phyloP scores from a whole-genome alignment of 1,139 yeast species.

The Saccharomyces pastorianus region DNA sequence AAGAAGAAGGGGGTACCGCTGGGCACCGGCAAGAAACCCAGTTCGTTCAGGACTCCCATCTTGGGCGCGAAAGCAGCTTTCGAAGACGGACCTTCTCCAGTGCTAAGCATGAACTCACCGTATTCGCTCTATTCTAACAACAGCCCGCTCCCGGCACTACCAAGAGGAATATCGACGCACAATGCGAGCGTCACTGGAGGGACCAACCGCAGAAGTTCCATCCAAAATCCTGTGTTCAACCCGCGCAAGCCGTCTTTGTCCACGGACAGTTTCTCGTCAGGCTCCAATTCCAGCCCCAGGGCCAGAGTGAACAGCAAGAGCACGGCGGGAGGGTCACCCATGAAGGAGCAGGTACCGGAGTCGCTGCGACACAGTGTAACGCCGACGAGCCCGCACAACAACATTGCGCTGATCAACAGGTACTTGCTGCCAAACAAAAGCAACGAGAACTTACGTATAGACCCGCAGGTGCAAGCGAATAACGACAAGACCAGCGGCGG shows the following conservation, averaged over 20 bases:
- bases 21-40: constrained; percentile 10
- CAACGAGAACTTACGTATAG: background rate
- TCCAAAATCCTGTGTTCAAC: background rate
- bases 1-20: constrained; percentile 2
- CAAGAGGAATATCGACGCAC: constrained; percentile 14
- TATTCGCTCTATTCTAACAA: constrained; percentile 15
- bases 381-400: constrained; percentile 1
- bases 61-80: constrained; percentile 18
- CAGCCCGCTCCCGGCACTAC: constrained; percentile 14
- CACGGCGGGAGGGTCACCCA: background rate
- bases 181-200: background rate
- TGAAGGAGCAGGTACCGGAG: background rate
- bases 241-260: background rate
- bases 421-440: background rate
- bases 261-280: background rate
- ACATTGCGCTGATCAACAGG: constrained; percentile 3
- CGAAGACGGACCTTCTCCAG: constrained; percentile 28
- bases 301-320: background rate
- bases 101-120: constrained; percentile 21
- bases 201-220: background rate
- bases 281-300: background rate
- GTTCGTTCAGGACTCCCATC: constrained; percentile 18
- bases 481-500: background rate
- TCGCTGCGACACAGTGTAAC: background rate
- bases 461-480: no score